These are phyloP conservation scores for Hawksworthiomyces lignivorus DNA, from an alignment of 2,329 filamentous ascomycete genomes.

Conservation along the genomic window DNA sequence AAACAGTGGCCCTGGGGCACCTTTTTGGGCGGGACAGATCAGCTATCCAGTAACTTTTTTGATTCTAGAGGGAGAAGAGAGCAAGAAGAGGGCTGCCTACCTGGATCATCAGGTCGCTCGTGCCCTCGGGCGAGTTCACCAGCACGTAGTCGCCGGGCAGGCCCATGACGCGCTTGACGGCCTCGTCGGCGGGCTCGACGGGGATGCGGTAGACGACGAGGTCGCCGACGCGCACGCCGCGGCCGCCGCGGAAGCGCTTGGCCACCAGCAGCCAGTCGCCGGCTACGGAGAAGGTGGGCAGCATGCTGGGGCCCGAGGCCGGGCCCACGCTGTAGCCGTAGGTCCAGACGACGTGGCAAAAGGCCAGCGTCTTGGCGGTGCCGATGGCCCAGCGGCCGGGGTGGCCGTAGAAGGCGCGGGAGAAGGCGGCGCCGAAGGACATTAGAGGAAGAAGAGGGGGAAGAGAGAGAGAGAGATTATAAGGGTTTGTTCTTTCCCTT, in stretches of 20 bases:
- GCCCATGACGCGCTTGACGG: slow-evolving; percentile 72
- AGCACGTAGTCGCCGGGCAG: slow-evolving; percentile 71
- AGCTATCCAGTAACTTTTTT: too few species aligned
- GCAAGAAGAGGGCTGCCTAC: slow-evolving; percentile 30
- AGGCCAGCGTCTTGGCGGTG: slow-evolving; percentile 38
- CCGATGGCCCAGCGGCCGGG: slow-evolving; percentile 36
- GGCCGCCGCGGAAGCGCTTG: slow-evolving; percentile 60
- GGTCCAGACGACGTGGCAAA: slow-evolving; percentile 44
- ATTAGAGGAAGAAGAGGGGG: slow-evolving; percentile 9
- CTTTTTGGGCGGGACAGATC: slow-evolving; percentile 33
- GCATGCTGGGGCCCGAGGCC: slow-evolving; percentile 74
- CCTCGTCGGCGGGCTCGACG: slow-evolving; percentile 48
- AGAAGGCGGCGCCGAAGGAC: slow-evolving; percentile 12
- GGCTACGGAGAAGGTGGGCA: slow-evolving; percentile 66
- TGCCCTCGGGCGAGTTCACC: slow-evolving; percentile 50
- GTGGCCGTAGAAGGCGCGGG: slow-evolving; percentile 26
- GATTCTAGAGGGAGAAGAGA: not conserved
- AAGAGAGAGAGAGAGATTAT: too few species aligned
- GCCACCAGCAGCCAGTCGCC: slow-evolving; percentile 65
- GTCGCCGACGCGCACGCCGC: slow-evolving; percentile 66
- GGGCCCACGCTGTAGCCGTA: slow-evolving; percentile 55
- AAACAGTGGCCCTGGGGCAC: slow-evolving; percentile 90
- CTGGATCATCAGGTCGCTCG: slow-evolving; percentile 54
- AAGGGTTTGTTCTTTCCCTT: too few species aligned
- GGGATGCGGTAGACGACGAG: slow-evolving; percentile 74